Base-by-base conservation (phyloP, 352 stramenopile species). In the Peronospora belbahrii region DNA sequence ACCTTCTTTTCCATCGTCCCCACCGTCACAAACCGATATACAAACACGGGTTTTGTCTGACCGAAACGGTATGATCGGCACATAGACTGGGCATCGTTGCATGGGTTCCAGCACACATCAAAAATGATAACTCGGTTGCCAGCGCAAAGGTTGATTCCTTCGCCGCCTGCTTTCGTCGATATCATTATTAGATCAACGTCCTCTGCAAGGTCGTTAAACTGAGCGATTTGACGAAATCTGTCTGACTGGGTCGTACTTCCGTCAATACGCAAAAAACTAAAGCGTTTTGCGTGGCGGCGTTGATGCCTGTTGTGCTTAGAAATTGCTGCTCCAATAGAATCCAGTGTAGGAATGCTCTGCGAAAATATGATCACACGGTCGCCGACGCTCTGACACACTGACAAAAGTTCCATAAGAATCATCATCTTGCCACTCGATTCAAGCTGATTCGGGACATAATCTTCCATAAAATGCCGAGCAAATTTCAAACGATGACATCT, bases 1-100 rank as follows among this genome's bases (percentile, higher is more conserved):
- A 96, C 85, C 40, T 95, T 95, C 51, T 96, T 94, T 62, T 97
- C 90, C 67, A 97, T 95, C 6, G 90, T 97, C 1, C 84, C 86
- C 20, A 75, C 83, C 10, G 85, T 81, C 35, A 97, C 87, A 17
- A 97, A 88, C 0, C 88, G 80, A 42, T 97, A 97, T 3, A 97
- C 87, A 50, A 87, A 97, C 11, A 97, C 88, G 6, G 77, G 70
- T 48, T 96, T 96, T 0, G 65, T 82, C 51, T 97, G 90, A 0
- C 89, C 88, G 58, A 96, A 96, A 6, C 88, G 85, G 42, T 96
- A 97, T 10, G 74, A 95, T 15, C 88, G 81, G 56, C 87, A 96
- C 87, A 97, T 97, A 3, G 85, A 94, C 64, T 97, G 80, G 0
- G 85, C 83, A 38, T 96, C 86, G 17, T 94, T 88, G 58, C 83